phyloP scores from a whole-genome alignment of 164 flowering plant species.

The Chimonanthus praecox region DNA sequence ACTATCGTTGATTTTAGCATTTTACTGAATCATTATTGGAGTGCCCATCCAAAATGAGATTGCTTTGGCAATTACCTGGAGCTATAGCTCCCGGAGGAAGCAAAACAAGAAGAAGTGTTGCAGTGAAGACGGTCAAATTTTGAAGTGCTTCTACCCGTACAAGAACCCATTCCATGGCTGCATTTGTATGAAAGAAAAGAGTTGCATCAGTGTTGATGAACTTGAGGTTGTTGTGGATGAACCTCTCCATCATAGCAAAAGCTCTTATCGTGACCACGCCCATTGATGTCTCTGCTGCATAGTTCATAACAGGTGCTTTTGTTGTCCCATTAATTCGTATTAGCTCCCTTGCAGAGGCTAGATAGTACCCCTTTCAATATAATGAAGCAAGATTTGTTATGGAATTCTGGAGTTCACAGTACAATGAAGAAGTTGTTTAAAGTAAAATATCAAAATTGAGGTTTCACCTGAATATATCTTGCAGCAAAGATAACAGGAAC shows the following conservation, averaged over 20 bases:
- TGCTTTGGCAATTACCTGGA: constrained; percentile 47
- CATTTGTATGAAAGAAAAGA: constrained; percentile 71
- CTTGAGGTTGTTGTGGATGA: constrained; percentile 48
- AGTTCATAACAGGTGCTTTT: constrained; percentile 82
- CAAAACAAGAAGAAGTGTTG: constrained; percentile 55
- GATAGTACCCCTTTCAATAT: constrained; percentile 48
- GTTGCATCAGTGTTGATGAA: constrained; percentile 67
- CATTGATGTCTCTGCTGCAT: constrained; percentile 70
- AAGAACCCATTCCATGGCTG: constrained; percentile 70
- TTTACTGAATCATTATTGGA: not conserved
- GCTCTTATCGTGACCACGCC: constrained; percentile 80
- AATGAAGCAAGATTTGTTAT: not conserved
- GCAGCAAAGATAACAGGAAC: constrained; percentile 37
- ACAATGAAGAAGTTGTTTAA: not conserved
- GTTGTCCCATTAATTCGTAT: constrained; percentile 85
- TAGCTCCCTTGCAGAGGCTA: constrained; percentile 66
- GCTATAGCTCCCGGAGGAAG: constrained; percentile 48
- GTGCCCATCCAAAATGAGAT: not conserved
- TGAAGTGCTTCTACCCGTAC: constrained; percentile 66
- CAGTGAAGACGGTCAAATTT: constrained; percentile 56
- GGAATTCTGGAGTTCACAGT: no score
- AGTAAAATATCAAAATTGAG: not conserved
- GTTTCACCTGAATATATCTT: constrained; percentile 59
- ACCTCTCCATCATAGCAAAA: constrained; percentile 45
- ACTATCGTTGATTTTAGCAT: not conserved